Evolutionary conservation across 2,329 filamentous ascomycete genomes (phyloP), one percentile per base, ranked within the genome.

Genomic region (Metarhizium rileyi): DNA sequence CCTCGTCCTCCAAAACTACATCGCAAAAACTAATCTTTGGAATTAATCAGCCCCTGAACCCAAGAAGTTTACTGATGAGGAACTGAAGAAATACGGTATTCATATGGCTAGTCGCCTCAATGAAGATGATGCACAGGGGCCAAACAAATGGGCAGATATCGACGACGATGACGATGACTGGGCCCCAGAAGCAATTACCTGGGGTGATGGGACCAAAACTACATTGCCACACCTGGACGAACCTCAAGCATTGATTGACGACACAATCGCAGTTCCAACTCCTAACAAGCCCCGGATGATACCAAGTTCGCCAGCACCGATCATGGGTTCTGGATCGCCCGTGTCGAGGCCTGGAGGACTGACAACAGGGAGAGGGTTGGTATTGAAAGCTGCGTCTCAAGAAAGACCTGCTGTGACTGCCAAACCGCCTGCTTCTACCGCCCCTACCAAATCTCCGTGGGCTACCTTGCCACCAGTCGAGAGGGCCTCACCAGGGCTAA

Each of bases 371-470:
- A 83, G 80, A 59, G 80, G 80, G 4, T 64, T 87, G 38, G 73
- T 87, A 2, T 67, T 87, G 28, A 87, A 86, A 60, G 79, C 78
- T 35, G 78, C 67, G 12, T 66, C 78, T 5, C 72, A 78, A 9
- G 85, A 88, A 49, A 89, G 86, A 63, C 83, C 84, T 28, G 84
- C 83, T 0, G 68, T 89, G 4, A 83, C 89, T 40, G 77, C 85
- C 8, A 90, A 90, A 61, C 83, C 84, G 16, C 79, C 83, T 1
- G 74, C 75, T 2, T 75, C 78, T 4, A 78, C 84, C 8, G 76
- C 82, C 1, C 85, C 89, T 1, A 78, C 83, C 25, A 96, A 95
- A 63, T 96, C 90, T 4, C 91, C 91, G 4, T 97, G 91, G 91
- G 91, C 91, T 23, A 64, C 84, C 30, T 70, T 97, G 26, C 91